Percentiles rank a stretch among this genome's conserved stretches.
Conservation (phyloP, 371 early-diverging fungal genomes). For the Entomophthora muscae region DNA sequence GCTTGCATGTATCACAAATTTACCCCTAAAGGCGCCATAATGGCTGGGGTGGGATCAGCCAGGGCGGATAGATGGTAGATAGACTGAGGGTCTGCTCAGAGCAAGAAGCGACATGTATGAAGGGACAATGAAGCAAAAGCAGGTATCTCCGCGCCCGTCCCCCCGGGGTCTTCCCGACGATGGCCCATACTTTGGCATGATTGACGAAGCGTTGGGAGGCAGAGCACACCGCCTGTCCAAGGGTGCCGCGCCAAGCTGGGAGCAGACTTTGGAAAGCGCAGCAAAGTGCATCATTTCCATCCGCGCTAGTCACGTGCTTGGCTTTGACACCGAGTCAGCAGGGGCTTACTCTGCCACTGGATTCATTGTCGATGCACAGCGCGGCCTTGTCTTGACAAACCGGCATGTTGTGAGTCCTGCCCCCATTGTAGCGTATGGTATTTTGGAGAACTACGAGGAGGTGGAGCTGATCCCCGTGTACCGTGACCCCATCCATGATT, state of each 20-base stretch:
- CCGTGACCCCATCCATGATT: slow-evolving; percentile 61
- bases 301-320: slow-evolving; percentile 55
- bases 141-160: background rate
- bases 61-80: too few species aligned
- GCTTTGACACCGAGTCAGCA: slow-evolving; percentile 78
- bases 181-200: background rate
- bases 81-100: too few species aligned
- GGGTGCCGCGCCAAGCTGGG: slow-evolving; percentile 27
- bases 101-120: too few species aligned
- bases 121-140: background rate
- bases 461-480: slow-evolving; percentile 73
- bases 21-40: too few species aligned
- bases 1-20: too few species aligned
- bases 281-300: slow-evolving; percentile 73
- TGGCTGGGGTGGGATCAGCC: too few species aligned
- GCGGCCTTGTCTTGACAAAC: slow-evolving; percentile 80
- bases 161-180: background rate
- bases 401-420: slow-evolving; percentile 84
- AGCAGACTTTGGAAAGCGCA: slow-evolving; percentile 47
- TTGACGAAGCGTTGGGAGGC: background rate
- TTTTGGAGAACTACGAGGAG: slow-evolving; percentile 84
- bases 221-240: background rate
- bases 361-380: slow-evolving; percentile 78
- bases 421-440: slow-evolving; percentile 73
- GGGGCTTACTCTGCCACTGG: slow-evolving; percentile 70